Evolutionary conservation across 495 filamentous ascomycete species (phyloP), one percentile per base, ranked within the genome.

Genomic region (Aspergillus coremiiformis): DNA sequence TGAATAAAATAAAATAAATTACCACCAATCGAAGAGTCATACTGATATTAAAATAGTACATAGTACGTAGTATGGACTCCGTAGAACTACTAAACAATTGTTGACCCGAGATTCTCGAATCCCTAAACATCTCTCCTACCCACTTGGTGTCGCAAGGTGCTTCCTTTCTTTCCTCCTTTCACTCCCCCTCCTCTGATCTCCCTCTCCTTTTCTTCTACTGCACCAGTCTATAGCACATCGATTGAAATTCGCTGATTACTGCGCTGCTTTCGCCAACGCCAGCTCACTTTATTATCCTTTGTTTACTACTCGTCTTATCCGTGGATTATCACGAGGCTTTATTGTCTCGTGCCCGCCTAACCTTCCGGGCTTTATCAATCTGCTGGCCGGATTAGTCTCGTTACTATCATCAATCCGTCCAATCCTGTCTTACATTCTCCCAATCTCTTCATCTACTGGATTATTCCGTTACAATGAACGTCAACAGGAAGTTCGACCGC

Each of bases 401-500:
- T 23, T 23, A 22, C 43, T 39, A 48, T 42, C 45, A 45, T 39
- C n/a, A 15, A 39, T 47, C 19, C 53, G 43, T 32, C 43, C 53
- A 51, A 49, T 35, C 46, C 23, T 54, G 30, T 52, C 46, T 45
- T 39, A 32, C 46, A 41, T 20, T 20, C 44, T 51, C 44, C 11
- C 27, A 29, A 17, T 22, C 33, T 51, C 35, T 21, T 19, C 32
- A 47, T 41, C 35, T 37, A 39, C 42, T 49, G 7, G 7, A 51
- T 37, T 12, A 35, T 24, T 29, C 10, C 6, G 56, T 42, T 67
- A 78, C 30, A 50, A 95, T 96, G 90, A 89, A 91, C 70, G 84
- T 95, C 75, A 92, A 90, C 72, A 92, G 94, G 79, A 95, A 95
- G 68, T 81, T 97, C 64, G 93, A 89, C 70, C 86, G 94, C 54